Evolutionary conservation across 1,284 basidiomycete species (phyloP).

Genomic region (Pterulicium gracile): DNA sequence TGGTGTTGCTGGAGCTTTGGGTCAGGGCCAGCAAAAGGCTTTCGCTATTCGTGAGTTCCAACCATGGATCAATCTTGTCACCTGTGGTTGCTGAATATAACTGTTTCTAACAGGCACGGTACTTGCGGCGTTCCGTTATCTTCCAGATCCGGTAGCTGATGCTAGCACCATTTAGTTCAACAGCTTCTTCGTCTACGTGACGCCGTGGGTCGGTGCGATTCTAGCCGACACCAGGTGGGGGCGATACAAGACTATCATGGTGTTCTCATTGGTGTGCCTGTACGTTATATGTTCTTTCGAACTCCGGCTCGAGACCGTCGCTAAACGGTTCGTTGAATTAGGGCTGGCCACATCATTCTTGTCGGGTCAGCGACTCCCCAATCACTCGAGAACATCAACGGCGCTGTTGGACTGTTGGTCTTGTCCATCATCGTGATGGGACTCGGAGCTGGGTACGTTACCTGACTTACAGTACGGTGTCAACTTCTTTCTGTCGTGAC

Average conservation of each 20-base stretch:
- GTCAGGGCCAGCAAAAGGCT: slow-evolving; percentile 30
- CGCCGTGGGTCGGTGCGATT: slow-evolving; percentile 36
- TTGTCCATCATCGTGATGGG: slow-evolving; percentile 36
- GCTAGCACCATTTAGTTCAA: slow-evolving; percentile 19
- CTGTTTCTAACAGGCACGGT: no score
- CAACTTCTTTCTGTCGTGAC: slow-evolving; percentile 6
- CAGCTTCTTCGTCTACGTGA: slow-evolving; percentile 35
- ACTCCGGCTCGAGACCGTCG: no score
- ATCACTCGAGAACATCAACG: slow-evolving; percentile 20
- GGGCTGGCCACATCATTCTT: slow-evolving; percentile 32
- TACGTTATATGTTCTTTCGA: no score
- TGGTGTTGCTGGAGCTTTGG: slow-evolving; percentile 37
- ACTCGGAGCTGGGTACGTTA: slow-evolving; percentile 18
- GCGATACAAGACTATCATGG: slow-evolving; percentile 49
- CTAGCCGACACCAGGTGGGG: slow-evolving; percentile 48
- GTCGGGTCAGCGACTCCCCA: slow-evolving; percentile 26
- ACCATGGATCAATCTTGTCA: neutral
- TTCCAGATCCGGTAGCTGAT: neutral
- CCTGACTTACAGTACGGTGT: no score
- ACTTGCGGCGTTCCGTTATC: no score
- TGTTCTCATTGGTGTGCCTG: slow-evolving; percentile 32
- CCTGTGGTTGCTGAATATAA: no score
- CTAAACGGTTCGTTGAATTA: neutral
- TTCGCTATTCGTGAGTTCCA: slow-evolving; percentile 25
- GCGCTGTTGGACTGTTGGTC: slow-evolving; percentile 25